Evolutionary conservation across 2,329 filamentous ascomycete genomes (phyloP), one percentile per base, ranked within the genome.

Genomic region (Epichloe uncinata): DNA sequence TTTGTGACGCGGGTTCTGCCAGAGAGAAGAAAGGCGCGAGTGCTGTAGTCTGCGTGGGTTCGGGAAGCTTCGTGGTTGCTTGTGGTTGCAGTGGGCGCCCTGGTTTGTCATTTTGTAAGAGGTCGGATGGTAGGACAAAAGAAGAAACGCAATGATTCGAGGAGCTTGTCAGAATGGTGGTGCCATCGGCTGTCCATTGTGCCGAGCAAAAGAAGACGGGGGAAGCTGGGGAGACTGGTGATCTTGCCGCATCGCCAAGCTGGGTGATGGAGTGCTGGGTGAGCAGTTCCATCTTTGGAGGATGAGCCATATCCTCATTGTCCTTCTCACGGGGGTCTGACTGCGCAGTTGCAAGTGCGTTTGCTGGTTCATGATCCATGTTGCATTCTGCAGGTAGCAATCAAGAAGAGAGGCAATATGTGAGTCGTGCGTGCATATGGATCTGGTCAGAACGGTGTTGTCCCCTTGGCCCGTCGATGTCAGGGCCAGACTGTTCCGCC

Each of bases 11-110:
- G 3, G 76, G 68, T 46, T 74, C 69, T 4, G 70, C 63, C 40
- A 83, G 72, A 41, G 70, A 69, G 62, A 78, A 83, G 66, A 76
- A 78, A 1, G 80, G 81, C 26, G 78, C 75, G 0, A 73, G 62
- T 7, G 70, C 66, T 12, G 80, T 61, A 48, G 73, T 72, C 55
- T 75, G 73, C 35, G 75, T 74, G 1, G 77, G 69, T 52, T 80
- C 78, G 2, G 78, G 73, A 7, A 81, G 71, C 37, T 58, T 62
- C 53, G 79, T 69, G 6, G 60, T 67, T 47, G 72, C 69, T 49
- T 80, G 73, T 5, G 75, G 67, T 3, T 57, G 49, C 9, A 82
- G 68, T 2, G 52, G 55, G 16, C 62, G 58, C 3, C 59, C 52
- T 5, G 50, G 45, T 12, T 42, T 37, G 11, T 49, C 44, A 16